Evolutionary conservation across 345 rosid genomes (phyloP), one percentile per base, ranked within the genome.

Genomic region (Aquilaria malaccensis): DNA sequence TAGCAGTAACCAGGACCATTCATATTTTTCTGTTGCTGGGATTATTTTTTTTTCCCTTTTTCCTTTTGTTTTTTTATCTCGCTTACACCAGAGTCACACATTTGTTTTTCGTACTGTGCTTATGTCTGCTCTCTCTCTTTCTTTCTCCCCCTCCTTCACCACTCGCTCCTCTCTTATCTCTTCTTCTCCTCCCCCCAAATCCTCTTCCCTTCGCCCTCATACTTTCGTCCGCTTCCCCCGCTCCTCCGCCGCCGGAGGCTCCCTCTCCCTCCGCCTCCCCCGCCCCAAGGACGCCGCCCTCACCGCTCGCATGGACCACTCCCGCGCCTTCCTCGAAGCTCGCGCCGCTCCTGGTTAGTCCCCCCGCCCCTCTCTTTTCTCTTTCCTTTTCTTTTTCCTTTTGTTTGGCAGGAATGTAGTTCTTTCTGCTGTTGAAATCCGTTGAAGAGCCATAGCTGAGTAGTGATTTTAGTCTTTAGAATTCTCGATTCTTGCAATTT

Each of bases 261-360:
- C 4, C 7, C 43, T 37, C 43, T 37, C 7, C 43, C 43, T 37
- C 43, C 43, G 43, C 7, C 43, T 72, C 80, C 59, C 64, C 61
- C 59, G 59, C 72, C 32, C 66, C 60, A 37, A 67, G 81, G 64
- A 67, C 71, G 2, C 59, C 11, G 1, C 67, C 56, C 68, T 37
- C 43, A 9, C 43, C 7, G 5, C 43, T 37, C 43, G 37, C 55
- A 78, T 50, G 13, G 68, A 53, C 50, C 91, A 80, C 70, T 75
- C 84, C 3, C 89, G 88, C 63, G 75, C 88, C 45, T 87, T 93
- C 70, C 72, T 85, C 50, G 87, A 90, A 60, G 99, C 81, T 13
- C 79, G 72, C 41, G 79, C 83, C 33, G 96, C 82, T 67, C 64
- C 84, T 81, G 99, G 99, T 94, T 64, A 56, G 48, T 4, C 63